Base-by-base conservation (phyloP, 805 yeast genomes). In the Kazachstania viticola region DNA sequence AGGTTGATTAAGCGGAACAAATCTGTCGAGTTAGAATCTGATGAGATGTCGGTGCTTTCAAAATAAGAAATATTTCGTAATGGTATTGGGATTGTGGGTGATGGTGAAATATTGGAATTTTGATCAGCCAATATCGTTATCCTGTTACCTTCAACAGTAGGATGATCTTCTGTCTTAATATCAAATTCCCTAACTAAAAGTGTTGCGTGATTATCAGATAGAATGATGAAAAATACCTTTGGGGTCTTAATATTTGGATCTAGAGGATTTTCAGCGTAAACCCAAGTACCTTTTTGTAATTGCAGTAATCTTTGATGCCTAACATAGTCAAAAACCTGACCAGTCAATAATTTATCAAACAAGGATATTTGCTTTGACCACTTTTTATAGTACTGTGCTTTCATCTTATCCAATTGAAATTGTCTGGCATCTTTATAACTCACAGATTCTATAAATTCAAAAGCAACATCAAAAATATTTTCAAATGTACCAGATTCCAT, bases 201-300 rank as follows among this genome's bases (percentile, higher is more conserved):
- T 26, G 67, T 61, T 42, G 67, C 67, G 46, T 79, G 69, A 48
- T 79, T 76, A 9, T 87, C 80, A 2, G 87, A 75, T 27, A 81
- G 55, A 8, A 73, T 60, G 30, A 78, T 63, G 48, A 69, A 80
- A 49, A 65, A 74, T 36, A 63, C 63, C 39, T 64, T 67, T 9
- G 62, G 61, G 22, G 46, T 38, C 22, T 42, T 46, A 23, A 45
- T 42, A 25, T 35, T 36, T 9, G 32, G 27, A 29, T 44, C 51
- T 9, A 55, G 38, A 14, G 79, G 84, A 32, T 66, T 60, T 23
- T 75, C 78, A 1, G 76, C 67, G 48, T 64, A 78, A 11, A 79
- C 87, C 94, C 94, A 83, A 2, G 80, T 69, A 1, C 94, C 94
- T 45, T 69, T 74, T 17, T 83, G 73, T 30, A 83, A 56, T 47